Evolutionary conservation across 2,329 filamentous ascomycete genomes (phyloP), one percentile per base, ranked within the genome.

Genomic region (Xylariaceae sp.): DNA sequence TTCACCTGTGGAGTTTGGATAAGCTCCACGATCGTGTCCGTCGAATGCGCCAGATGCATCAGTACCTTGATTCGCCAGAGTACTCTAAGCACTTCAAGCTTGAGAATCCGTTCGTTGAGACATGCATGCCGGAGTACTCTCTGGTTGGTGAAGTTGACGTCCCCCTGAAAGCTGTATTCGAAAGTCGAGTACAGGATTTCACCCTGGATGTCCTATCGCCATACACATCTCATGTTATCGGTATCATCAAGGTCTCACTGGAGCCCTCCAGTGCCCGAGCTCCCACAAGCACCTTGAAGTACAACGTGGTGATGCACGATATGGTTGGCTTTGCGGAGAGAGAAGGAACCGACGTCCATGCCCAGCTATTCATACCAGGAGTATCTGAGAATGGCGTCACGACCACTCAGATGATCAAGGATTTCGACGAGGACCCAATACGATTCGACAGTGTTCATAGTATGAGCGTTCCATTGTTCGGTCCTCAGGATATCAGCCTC

Each of bases 241-340:
- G 93, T 50, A 93, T 97, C 57, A 85, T 99, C 65, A 90, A 92
- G 69, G 78, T 99, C 44, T 93, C 93, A 0, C 78, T 99, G 5
- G 94, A 99, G 71, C 94, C 94, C 11, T 97, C 93, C 0, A 93
- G 91, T 52, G 92, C 93, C 1, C 88, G 95, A 68, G 93, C 92
- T 3, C 94, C 94, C 11, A 89, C 90, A 10, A 94, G 90, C 60
- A 97, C 90, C 2, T 78, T 97, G 59, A 99, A 97, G 72, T 99
- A 99, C 77, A 99, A 97, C 69, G 92, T 97, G 4, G 92, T 97
- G 37, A 96, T 99, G 90, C 92, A 96, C 70, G 92, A 97, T 71
- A 84, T 99, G 76, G 78, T 94, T 41, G 94, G 94, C 1, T 99
- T 99, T 67, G 89, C 94, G 0, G 94, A 99, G 75, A 86, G 93